Evolutionary conservation across 768 basidiomycete genomes (phyloP), one percentile per base, ranked within the genome.

Genomic region (Collybia mongolica): DNA sequence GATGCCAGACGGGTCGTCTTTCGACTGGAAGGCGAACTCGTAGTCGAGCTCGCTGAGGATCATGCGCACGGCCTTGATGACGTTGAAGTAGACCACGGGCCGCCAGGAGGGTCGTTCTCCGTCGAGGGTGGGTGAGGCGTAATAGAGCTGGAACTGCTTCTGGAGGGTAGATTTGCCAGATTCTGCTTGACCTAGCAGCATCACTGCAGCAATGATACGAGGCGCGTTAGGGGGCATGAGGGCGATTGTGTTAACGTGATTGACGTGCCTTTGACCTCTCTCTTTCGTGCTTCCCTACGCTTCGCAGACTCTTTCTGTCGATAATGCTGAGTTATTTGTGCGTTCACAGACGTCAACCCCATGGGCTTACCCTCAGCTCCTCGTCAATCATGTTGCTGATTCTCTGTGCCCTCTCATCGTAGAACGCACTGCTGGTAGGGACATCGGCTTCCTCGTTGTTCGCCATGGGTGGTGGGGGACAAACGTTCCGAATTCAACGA

Each of bases 71-170:
- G 88, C 89, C 61, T 83, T 86, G 74, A 93, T 80, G 56, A 92
- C 75, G 69, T 93, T 93, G 72, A 88, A 85, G 68, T 88, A 90
- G 24, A 93, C 84, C 24, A 91, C 83, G 2, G 87, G 82, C 17
- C 82, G 78, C 90, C 91, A 93, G 3, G 81, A 82, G 0, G 83
- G 78, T 19, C 86, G 82, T 68, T 88, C 86, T 44, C 74, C 69
- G 39, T 91, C 86, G 29, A 92, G 78, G 0, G 83, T 72, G 50
- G 79, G 75, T 2, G 86, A 83, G 6, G 88, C 83, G 59, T 90
- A 90, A 67, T 83, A 86, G 0, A 91, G 74, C 60, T 92, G 88
- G 60, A 92, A 89, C 65, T 92, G 89, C 60, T 91, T 91, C 60
- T 86, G 87, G 11, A 92, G 74, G 2, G 90, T 92, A 2, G 88